Percentiles rank a stretch among this genome's conserved stretches.
These are phyloP conservation scores for Agrostemma githago DNA, from an alignment of 148 eudicot genomes.

Conservation along the genomic window DNA sequence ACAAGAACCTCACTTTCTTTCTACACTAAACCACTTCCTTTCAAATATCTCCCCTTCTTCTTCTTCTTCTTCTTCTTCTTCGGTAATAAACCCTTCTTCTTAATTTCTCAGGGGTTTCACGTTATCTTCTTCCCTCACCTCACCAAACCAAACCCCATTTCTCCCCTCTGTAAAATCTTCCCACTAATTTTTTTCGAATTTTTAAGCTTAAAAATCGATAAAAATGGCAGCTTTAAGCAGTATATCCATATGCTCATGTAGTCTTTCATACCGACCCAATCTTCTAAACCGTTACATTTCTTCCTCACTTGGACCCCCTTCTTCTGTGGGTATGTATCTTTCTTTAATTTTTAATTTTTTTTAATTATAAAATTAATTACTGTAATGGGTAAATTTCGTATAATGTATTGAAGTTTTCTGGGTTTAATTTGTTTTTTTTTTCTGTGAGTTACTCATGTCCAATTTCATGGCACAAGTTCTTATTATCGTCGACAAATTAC, in stretches of 20 bases:
- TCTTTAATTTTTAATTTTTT: background rate
- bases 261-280: conserved; percentile 39
- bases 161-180: background rate
- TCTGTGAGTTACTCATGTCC: background rate
- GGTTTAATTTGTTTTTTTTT: conserved; percentile 11
- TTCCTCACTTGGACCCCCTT: conserved; percentile 39
- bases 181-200: background rate
- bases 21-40: background rate
- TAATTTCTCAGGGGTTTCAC: background rate
- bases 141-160: background rate
- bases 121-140: background rate
- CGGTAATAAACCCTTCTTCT: no score
- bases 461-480: no score
- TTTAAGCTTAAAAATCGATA: conserved; percentile 6
- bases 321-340: conserved; percentile 30
- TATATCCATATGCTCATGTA: conserved; percentile 46
- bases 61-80: background rate
- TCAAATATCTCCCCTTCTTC: background rate
- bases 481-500: no score
- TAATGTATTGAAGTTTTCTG: background rate
- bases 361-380: no score
- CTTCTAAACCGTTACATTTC: conserved; percentile 35
- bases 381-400: background rate
- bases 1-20: background rate
- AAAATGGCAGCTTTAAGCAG: conserved; percentile 62